Percentiles rank a stretch among this genome's conserved stretches.
These are phyloP conservation scores for Ogataea hybrid DNA, from an alignment of 1,139 yeast species.

Conservation along the genomic window DNA sequence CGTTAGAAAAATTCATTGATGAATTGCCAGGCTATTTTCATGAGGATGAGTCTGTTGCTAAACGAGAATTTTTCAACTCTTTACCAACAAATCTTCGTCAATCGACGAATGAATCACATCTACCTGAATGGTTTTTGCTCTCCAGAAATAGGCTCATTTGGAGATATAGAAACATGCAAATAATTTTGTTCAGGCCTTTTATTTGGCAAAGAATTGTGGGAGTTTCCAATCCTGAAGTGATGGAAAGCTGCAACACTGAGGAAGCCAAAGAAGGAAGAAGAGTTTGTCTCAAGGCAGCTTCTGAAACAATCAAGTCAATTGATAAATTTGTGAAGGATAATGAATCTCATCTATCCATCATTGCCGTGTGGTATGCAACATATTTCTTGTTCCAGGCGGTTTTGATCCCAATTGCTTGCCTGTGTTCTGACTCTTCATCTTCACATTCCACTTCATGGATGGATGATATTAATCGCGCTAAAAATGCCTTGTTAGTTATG, in stretches of 20 bases:
- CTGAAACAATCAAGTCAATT: slow-evolving; percentile 50
- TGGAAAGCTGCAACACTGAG: slow-evolving; percentile 35
- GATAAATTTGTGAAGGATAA: slow-evolving; percentile 41
- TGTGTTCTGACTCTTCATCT: slow-evolving; percentile 47
- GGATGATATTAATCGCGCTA: slow-evolving; percentile 45
- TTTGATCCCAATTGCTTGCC: slow-evolving; percentile 52
- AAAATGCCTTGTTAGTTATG: slow-evolving; percentile 39
- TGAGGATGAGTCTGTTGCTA: slow-evolving; percentile 36
- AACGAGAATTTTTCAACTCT: slow-evolving; percentile 27
- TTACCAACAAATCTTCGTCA: slow-evolving; percentile 21
- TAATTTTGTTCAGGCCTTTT: slow-evolving; percentile 53
- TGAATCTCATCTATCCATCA: slow-evolving; percentile 37
- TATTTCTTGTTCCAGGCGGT: slow-evolving; percentile 63
- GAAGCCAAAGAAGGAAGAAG: slow-evolving; percentile 50
- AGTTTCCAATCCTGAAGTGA: slow-evolving; percentile 38
- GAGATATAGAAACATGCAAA: slow-evolving; percentile 54
- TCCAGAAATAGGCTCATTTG: slow-evolving; percentile 51
- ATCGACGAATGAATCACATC: slow-evolving; percentile 7
- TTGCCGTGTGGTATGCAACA: slow-evolving; percentile 61
- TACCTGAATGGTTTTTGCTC: slow-evolving; percentile 46
- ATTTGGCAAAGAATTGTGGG: slow-evolving; percentile 51
- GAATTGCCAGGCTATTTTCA: slow-evolving; percentile 49
- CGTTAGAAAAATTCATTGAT: slow-evolving; percentile 41
- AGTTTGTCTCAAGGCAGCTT: slow-evolving; percentile 52
- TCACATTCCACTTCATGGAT: slow-evolving; percentile 46